phyloP scores from a whole-genome alignment of 2,329 filamentous ascomycete species.

The Apiospora kogelbergensis region DNA sequence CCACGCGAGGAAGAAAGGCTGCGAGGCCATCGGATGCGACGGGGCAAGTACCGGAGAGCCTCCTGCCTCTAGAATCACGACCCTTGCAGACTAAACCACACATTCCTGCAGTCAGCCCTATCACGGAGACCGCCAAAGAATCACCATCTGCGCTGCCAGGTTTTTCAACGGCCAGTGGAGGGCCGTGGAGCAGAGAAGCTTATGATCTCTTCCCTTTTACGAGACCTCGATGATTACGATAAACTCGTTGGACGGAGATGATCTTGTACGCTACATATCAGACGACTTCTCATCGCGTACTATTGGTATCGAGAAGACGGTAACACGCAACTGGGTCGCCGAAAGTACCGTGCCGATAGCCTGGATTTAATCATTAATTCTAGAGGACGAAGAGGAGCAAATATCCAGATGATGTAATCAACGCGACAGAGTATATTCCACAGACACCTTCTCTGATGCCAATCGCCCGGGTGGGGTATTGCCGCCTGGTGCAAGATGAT shows the following conservation, averaged over 20 bases:
- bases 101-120: neutral
- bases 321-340: neutral
- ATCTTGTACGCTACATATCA: neutral
- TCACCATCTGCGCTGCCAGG: conserved; percentile 34
- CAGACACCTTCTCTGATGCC: neutral
- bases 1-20: conserved; percentile 53
- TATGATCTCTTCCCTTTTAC: conserved; percentile 64
- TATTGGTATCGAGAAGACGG: neutral
- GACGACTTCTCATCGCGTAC: neutral
- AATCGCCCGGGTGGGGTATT: neutral
- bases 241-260: neutral
- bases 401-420: neutral
- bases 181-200: conserved; percentile 70
- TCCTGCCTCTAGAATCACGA: conserved; percentile 22
- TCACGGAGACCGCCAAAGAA: conserved; percentile 14
- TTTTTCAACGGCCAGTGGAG: conserved; percentile 52
- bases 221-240: neutral
- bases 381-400: neutral
- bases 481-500: neutral
- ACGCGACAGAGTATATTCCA: neutral
- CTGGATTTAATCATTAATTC: neutral
- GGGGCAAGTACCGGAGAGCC: conserved; percentile 44
- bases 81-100: neutral
- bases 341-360: neutral
- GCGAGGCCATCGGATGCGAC: conserved; percentile 51